Evolutionary conservation across 345 rosid genomes (phyloP), one percentile per base, ranked within the genome.

Genomic region (Reutealis trisperma): DNA sequence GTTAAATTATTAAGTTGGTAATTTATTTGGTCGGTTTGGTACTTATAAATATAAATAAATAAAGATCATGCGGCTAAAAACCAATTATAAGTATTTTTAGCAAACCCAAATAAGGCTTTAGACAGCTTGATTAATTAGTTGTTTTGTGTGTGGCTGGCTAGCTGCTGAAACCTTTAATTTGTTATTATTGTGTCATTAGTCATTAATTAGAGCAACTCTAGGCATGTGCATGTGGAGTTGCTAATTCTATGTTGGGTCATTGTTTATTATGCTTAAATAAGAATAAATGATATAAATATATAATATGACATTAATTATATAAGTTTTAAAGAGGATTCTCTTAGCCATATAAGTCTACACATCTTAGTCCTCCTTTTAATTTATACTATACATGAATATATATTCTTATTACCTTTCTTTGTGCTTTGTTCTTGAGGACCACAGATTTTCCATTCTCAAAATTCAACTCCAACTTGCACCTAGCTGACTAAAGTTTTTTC

Each of bases 211-310:
- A 65, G 79, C 79, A 80, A 71, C 83, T 75, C 81, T 77, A 74
- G 79, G 82, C 85, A 78, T 83, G 88, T 72, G 86, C 88, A 77
- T 84, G 82, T 79, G 82, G 84, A 72, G 77, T 77, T 83, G 89
- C 85, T 70, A 72, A 71, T 79, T 82, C 69, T 60, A 25, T 78
- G 78, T 77, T 60, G 37, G 76, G 80, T 77, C 82, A 71, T 82
- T 78, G 80, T 84, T 52, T 70, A 70, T 84, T 63, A 58, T 77
- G 85, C 27, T 79, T 37, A 37, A 37, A 37, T 37, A 54, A 74
- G 83, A 84, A 84, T 83, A 79, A 83, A 57, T 78, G 72, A 51
- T 59, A 25, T 62, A 37, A 83, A 84, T 83, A 78, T 80, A 62
- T 78, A 68, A 49, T 37, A 37, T 37, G 22, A 54, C 63, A 77